Conservation (phyloP, 441 rosid species). For the Arabidopsis hybrid region DNA sequence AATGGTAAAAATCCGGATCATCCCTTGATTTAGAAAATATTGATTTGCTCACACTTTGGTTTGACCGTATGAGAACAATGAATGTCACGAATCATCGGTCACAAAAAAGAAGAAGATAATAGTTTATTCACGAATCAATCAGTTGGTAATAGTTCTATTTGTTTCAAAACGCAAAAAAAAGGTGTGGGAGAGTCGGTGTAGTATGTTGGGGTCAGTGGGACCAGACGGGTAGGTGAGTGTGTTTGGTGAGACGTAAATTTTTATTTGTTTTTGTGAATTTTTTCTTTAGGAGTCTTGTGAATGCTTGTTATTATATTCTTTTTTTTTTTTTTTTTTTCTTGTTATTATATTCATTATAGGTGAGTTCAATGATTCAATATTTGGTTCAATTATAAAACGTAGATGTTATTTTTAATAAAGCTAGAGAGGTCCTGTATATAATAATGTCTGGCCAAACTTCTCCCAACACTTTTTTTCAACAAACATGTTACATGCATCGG, state of each 20-base stretch:
- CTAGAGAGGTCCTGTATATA: background rate
- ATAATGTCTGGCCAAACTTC: background rate
- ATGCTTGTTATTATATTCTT: background rate
- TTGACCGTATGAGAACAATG: too few species aligned
- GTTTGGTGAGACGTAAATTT: constrained; percentile 36
- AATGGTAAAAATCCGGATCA: too few species aligned
- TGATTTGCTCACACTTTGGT: too few species aligned
- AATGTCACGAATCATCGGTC: too few species aligned
- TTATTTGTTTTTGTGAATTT: background rate
- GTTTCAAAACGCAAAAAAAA: background rate
- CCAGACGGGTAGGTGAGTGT: constrained; percentile 31
- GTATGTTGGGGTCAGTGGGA: constrained; percentile 33
- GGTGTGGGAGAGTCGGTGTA: constrained; percentile 39
- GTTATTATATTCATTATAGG: constrained; percentile 23
- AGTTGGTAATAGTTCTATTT: background rate
- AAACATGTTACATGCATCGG: constrained; percentile 6
- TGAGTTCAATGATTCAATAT: constrained; percentile 30
- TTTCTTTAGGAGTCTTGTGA: background rate
- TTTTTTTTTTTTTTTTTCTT: too few species aligned
- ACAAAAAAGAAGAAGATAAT: background rate
- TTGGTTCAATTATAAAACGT: background rate
- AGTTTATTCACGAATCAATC: background rate
- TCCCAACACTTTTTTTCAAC: background rate
- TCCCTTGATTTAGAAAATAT: too few species aligned
- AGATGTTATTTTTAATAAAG: background rate